Base-by-base conservation (phyloP, 2,329 filamentous ascomycete genomes). In the Trichoderma citrinoviride region DNA sequence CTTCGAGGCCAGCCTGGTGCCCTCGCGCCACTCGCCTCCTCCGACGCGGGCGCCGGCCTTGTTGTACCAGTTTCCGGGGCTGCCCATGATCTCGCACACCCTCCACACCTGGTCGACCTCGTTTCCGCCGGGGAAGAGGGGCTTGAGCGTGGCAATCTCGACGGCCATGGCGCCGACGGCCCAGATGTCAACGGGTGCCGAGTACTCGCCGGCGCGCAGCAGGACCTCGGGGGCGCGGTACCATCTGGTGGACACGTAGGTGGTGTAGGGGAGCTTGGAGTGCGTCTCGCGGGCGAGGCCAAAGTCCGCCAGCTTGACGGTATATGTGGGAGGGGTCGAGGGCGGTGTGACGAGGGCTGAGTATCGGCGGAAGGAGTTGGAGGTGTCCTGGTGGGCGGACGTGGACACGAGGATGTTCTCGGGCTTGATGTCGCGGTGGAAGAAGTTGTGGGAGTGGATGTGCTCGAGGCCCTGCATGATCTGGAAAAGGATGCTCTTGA, bases 41-140 rank as follows among this genome's bases (percentile, higher is more conserved):
- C 95, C 95, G 29, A 99, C 91, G 69, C 89, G 90, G 27, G 84
- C 83, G 25, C 93, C 93, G 5, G 91, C 83, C 78, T 97, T 97
- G 82, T 91, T 97, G 76, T 96, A 95, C 95, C 95, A 99, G 79
- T 94, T 94, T 50, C 95, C 95, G 3, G 95, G 95, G 79, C 94
- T 98, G 56, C 95, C 95, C 95, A 99, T 99, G 65, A 99, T 97
- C 77, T 99, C 95, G 75, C 95, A 99, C 0, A 99, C 92, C 70
- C 95, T 89, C 95, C 95, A 99, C 1, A 99, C 95, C 77, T 99
- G 95, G 72, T 99, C 95, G 1, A 99, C 95, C 80, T 99, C 95
- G 75, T 99, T 99, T 73, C 93, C 92, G 71, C 95, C 95, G 12
- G 95, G 95, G 82, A 99, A 99, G 12, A 99, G 82, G 19, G 95